These are phyloP conservation scores for Russula sp. DNA, from an alignment of 768 basidiomycete genomes.

Conservation along the genomic window DNA sequence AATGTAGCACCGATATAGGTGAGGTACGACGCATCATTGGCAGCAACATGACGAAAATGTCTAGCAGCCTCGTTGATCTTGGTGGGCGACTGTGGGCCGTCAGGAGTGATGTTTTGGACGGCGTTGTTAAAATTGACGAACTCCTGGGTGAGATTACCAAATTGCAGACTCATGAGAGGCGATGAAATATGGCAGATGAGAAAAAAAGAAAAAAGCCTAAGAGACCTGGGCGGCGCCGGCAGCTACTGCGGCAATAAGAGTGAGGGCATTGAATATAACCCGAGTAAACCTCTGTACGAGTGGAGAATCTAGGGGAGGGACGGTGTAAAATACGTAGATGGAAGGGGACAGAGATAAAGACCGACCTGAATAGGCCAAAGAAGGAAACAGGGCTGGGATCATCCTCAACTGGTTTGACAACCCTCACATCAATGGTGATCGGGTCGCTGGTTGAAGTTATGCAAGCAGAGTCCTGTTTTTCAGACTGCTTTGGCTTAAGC, in stretches of 20 bases:
- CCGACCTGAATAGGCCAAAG: constrained; percentile 33
- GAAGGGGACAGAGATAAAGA: neutral
- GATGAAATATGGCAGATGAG: neutral
- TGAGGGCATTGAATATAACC: constrained; percentile 62
- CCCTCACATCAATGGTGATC: neutral
- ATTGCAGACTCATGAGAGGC: constrained; percentile 76
- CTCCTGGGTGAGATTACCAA: constrained; percentile 70
- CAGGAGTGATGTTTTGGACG: constrained; percentile 32
- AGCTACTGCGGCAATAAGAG: constrained; percentile 60
- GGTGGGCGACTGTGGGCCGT: constrained; percentile 36
- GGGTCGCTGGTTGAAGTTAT: neutral
- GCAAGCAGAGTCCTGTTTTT: constrained; percentile 9
- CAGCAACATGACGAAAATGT: constrained; percentile 53
- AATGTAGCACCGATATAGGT: constrained; percentile 55
- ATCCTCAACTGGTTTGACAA: neutral
- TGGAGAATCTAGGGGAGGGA: constrained; percentile 58
- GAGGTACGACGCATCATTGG: constrained; percentile 60
- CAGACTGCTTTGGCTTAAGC: constrained; percentile 17
- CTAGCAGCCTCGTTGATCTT: constrained; percentile 39
- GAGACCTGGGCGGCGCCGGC: constrained; percentile 75
- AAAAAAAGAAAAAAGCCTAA: neutral
- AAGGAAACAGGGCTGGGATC: constrained; percentile 36
- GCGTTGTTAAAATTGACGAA: constrained; percentile 57
- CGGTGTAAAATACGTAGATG: neutral
- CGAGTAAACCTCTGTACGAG: constrained; percentile 61